Base-by-base conservation (phyloP, 768 basidiomycete species). In the Hericium erinaceus region DNA sequence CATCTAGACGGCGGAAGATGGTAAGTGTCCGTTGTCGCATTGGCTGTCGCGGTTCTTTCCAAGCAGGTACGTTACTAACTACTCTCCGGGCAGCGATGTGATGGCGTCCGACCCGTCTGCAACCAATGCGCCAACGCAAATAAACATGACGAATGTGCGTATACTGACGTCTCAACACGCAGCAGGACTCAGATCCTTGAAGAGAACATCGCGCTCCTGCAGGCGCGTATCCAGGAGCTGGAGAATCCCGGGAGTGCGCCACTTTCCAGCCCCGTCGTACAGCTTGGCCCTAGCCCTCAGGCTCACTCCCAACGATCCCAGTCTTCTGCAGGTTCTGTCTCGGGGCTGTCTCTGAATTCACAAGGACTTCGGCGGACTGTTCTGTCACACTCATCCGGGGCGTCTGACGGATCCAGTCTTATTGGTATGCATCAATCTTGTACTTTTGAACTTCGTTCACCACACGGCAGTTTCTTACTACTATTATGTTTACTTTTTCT, bases 71-170 rank as follows among this genome's bases (percentile, higher is more conserved):
- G 26, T 39, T 60, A 52, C 52, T 39, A 15, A 39, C n/a, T 11
- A 38, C 13, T 56, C 37, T 16, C 20, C 11, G 28, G 15, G 13
- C 58, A 82, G 85, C 84, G 80, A 77, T 26, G 26, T 26, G 26
- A 26, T 26, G 26, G 26, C 26, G 26, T 26, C 26, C 26, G 26
- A 26, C 26, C 87, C 3, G 70, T 77, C n/a, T 87, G 85, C 65
- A 81, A 82, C 0, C 83, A 80, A 41, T 87, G 85, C 69, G 66
- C 71, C 39, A 69, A 73, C 8, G 77, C 80, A 41, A 80, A 82
- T 40, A 80, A 82, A 57, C 75, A 75, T 39, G 84, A 84, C 51
- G 81, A 81, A 16, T 87, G 85, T 66, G 83, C 86, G 69, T 87
- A 85, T 66, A 74, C 80, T 4, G 85, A 86, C 63, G 81, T 81